Conservation (phyloP, 2,329 filamentous ascomycete genomes). For the Zymoseptoria ardabiliae region DNA sequence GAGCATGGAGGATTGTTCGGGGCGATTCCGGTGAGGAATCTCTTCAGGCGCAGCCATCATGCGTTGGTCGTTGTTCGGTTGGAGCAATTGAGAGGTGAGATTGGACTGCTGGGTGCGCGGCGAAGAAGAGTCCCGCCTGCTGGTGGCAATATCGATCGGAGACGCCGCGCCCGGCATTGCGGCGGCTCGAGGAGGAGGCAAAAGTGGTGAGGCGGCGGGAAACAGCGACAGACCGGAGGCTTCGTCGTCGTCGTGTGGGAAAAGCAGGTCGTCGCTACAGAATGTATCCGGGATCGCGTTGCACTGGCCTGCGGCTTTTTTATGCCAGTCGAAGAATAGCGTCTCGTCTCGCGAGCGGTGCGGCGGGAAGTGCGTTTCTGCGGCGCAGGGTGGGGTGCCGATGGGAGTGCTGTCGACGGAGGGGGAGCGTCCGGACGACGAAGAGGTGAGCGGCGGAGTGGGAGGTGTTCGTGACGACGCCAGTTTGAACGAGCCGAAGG, state of each 20-base stretch:
- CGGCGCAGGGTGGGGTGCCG: slow-evolving; percentile 18
- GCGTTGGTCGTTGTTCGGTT: slow-evolving; percentile 30
- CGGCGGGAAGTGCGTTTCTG: slow-evolving; percentile 3
- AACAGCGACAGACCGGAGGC: slow-evolving; percentile 15
- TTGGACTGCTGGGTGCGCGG: slow-evolving; percentile 57
- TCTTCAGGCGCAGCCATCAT: slow-evolving; percentile 7
- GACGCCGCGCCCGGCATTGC: slow-evolving; percentile 48
- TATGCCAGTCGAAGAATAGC: slow-evolving; percentile 12
- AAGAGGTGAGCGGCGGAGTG: slow-evolving; percentile 13
- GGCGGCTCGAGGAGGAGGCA: slow-evolving; percentile 15
- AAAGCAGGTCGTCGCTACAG: slow-evolving; percentile 26
- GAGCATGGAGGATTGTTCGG: slow-evolving; percentile 48
- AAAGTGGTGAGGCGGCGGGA: slow-evolving; percentile 13
- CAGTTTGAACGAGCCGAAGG: slow-evolving; percentile 3
- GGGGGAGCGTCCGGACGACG: slow-evolving; percentile 13
- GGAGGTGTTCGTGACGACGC: slow-evolving; percentile 4
- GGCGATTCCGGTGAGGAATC: slow-evolving; percentile 34
- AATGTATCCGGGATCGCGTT: slow-evolving; percentile 20
- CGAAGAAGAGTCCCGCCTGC: slow-evolving; percentile 47
- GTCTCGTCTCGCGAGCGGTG: slow-evolving; percentile 13
- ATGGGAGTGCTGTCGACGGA: slow-evolving; percentile 24
- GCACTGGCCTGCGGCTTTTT: slow-evolving; percentile 9
- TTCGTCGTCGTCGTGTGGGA: slow-evolving; percentile 20
- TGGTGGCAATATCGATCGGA: slow-evolving; percentile 54
- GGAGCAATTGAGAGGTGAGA: slow-evolving; percentile 53